These are phyloP conservation scores for Aspergillus coremiiformis DNA, from an alignment of 495 filamentous ascomycete genomes.

Conservation along the genomic window DNA sequence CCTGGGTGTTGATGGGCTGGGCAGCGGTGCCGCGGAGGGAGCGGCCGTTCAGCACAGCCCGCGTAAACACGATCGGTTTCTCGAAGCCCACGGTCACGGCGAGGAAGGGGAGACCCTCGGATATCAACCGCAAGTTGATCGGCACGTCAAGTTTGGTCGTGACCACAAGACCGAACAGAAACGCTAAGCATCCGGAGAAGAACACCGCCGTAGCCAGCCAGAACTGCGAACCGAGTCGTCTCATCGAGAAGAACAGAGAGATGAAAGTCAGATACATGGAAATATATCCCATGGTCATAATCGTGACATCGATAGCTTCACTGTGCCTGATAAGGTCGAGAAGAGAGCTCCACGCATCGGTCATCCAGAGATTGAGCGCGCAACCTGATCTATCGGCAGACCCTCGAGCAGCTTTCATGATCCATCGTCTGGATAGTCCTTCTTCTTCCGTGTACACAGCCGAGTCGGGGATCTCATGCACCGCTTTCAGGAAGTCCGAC, in stretches of 20 bases:
- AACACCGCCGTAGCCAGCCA: conserved; percentile 89
- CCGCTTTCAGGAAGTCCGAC: conserved; percentile 62
- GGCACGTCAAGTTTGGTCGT: conserved; percentile 89
- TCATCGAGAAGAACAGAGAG: conserved; percentile 95
- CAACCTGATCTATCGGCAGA: conserved; percentile 39
- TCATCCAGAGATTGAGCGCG: conserved; percentile 53
- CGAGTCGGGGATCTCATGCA: conserved; percentile 73
- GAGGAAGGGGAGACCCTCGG: conserved; percentile 92
- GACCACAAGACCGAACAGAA: conserved; percentile 87
- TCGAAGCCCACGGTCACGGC: conserved; percentile 99
- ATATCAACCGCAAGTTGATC: conserved; percentile 87
- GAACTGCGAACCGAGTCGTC: conserved; percentile 89
- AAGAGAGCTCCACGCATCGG: conserved; percentile 74
- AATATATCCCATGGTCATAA: conserved; percentile 93
- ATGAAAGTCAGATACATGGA: conserved; percentile 98
- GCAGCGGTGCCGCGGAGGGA: conserved; percentile 40
- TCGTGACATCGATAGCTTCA: conserved; percentile 91
- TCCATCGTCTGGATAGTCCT: conserved; percentile 70
- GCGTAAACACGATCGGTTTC: conserved; percentile 92
- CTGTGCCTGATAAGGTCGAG: conserved; percentile 89
- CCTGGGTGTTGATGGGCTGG: conserved; percentile 56
- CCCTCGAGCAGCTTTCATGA: conserved; percentile 78
- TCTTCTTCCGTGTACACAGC: conserved; percentile 42
- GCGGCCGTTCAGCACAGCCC: conserved; percentile 78
- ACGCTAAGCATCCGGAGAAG: conserved; percentile 89